Evolutionary conservation across 1,284 basidiomycete genomes (phyloP), one percentile per base, ranked within the genome.

Genomic region (Ceratobasidium sp.): DNA sequence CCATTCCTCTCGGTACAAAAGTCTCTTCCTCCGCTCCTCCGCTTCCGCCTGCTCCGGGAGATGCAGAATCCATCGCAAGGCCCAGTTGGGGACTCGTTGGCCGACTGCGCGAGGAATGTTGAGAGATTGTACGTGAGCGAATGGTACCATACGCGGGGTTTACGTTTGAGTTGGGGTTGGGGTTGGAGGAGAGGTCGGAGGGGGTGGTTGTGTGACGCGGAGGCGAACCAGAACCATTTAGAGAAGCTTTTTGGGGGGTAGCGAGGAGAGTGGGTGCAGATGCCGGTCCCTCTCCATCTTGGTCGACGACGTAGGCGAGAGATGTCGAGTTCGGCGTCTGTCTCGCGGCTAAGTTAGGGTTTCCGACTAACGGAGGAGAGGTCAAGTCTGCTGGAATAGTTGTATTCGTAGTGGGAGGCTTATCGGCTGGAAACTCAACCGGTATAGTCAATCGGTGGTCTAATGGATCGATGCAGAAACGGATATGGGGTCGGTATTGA

Each of bases 381-480:
- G 36, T 41, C 11, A n/a, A 5, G 33, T 29, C 24, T 2, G 48
- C 29, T n/a, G 63, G 63, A 24, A 48, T 65, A 3, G 74, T 51
- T 36, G 53, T 45, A 22, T 41, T 51, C n/a, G n/a, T n/a, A n/a
- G n/a, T n/a, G n/a, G 36, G 36, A 11, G 36, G 36, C 36, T 4
- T 5, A 11, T 4, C 36, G 11, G 11, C 4, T 4, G 36, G 36
- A 44, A 41, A 54, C n/a, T 53, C 53, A 36, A 93, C 91, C 19
- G 89, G 85, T 2, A 89, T 90, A 1, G 90, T 91, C 14, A 93
- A 84, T 1, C 93, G 82, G 1, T 89, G 89, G 81, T 94, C 93
- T 45, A 90, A 85, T 75, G 91, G 90, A 80, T 93, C 92, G 36
- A 93, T 83, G 76, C 89, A 86, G 83, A 93, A 94, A 79, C 87